phyloP scores from a whole-genome alignment of 2,329 filamentous ascomycete genomes.

The Aureobasidium sp. region DNA sequence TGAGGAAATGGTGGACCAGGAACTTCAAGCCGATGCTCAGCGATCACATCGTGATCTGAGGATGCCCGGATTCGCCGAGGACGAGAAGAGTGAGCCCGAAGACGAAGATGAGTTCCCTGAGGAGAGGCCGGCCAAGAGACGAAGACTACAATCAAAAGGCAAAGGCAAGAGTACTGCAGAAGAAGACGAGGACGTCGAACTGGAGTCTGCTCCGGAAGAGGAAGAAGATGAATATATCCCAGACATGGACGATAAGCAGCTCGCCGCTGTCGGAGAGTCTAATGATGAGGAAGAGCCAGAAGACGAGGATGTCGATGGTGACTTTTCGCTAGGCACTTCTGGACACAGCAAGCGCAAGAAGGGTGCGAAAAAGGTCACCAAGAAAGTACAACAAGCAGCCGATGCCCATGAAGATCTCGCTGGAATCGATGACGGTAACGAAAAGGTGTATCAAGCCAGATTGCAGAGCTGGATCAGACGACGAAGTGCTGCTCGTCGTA shows the following conservation, averaged over 20 bases:
- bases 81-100: slow-evolving; percentile 21
- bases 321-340: slow-evolving; percentile 26
- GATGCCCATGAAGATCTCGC: slow-evolving; percentile 44
- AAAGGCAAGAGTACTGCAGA: slow-evolving; percentile 13
- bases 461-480: slow-evolving; percentile 65
- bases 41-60: slow-evolving; percentile 40
- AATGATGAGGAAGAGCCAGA: slow-evolving; percentile 24
- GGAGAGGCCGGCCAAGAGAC: slow-evolving; percentile 32
- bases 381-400: slow-evolving; percentile 18
- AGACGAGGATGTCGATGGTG: slow-evolving; percentile 31
- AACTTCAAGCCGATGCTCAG: slow-evolving; percentile 20
- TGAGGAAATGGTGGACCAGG: slow-evolving; percentile 26
- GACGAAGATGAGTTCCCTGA: slow-evolving; percentile 28
- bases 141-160: slow-evolving; percentile 25
- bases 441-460: slow-evolving; percentile 66
- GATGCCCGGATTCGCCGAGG: slow-evolving; percentile 37
- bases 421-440: slow-evolving; percentile 80
- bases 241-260: slow-evolving; percentile 29
- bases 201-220: slow-evolving; percentile 23
- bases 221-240: slow-evolving; percentile 35
- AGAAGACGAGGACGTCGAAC: slow-evolving; percentile 14
- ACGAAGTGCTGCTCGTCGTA: slow-evolving; percentile 50
- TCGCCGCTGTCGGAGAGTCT: slow-evolving; percentile 30
- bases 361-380: slow-evolving; percentile 22
- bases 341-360: slow-evolving; percentile 30